Percentiles rank a stretch among this genome's conserved stretches.
Evolutionary conservation across 352 stramenopile genomes (phyloP).

Genomic region (Pythium phragmitis): DNA sequence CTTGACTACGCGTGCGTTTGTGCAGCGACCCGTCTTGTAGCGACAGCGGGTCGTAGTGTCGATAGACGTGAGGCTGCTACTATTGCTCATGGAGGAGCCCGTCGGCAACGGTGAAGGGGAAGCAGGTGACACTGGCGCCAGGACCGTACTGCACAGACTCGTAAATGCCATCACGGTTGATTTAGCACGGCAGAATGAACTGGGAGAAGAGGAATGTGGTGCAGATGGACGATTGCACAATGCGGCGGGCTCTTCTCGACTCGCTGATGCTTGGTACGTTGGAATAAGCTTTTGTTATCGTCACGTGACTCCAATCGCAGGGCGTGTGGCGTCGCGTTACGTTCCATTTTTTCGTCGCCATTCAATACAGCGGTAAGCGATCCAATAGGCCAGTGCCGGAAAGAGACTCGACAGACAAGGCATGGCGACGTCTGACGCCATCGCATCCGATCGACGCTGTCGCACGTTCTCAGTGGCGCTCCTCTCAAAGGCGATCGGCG

Average conservation of each 20-base stretch:
- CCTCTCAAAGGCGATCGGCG: background rate
- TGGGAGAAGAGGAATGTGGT: background rate
- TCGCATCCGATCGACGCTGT: background rate
- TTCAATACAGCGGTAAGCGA: background rate
- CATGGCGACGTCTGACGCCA: background rate
- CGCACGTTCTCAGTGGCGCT: background rate
- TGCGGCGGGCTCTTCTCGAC: background rate
- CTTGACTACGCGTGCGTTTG: slow-evolving; percentile 68
- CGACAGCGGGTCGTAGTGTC: slow-evolving; percentile 37
- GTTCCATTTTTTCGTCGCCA: background rate
- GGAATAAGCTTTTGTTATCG: slow-evolving; percentile 1
- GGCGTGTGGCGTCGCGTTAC: background rate
- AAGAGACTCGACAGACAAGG: background rate
- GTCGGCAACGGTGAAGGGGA: background rate
- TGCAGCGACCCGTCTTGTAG: slow-evolving; percentile 83
- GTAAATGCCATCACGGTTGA: background rate
- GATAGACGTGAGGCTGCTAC: background rate
- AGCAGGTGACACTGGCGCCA: background rate
- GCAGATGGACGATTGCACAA: background rate
- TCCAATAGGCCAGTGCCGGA: no score
- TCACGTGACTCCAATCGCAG: background rate
- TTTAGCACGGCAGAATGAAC: background rate
- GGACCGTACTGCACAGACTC: background rate
- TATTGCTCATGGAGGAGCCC: background rate
- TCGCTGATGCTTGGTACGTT: background rate